Evolutionary conservation across 495 filamentous ascomycete species (phyloP), one percentile per base, ranked within the genome.

Genomic region (Talaromyces trachyspermus): DNA sequence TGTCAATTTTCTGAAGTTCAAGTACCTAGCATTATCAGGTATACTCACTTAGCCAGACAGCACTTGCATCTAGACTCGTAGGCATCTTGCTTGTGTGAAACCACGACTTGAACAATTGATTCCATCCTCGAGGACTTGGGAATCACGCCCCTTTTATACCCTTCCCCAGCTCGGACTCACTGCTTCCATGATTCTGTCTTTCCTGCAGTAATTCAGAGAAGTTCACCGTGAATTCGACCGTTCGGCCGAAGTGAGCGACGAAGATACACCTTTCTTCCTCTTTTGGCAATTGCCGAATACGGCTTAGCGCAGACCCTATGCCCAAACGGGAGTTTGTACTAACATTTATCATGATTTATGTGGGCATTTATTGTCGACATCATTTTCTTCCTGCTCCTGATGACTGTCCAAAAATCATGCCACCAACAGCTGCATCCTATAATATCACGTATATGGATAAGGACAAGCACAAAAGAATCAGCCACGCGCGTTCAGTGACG

Each of bases 391-490:
- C n/a, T n/a, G n/a, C n/a, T 15, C 19, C 5, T n/a, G n/a, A n/a
- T n/a, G n/a, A n/a, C n/a, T n/a, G n/a, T 32, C 26, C 3, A 2
- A 22, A 30, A 14, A n/a, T n/a, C n/a, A n/a, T n/a, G n/a, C n/a
- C n/a, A n/a, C 11, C 2, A 38, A 11, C 17, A 38, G 9, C 35
- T 11, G 11, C 35, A 38, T 15, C 17, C 22, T 18, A 20, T 18
- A n/a, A n/a, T n/a, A n/a, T n/a, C n/a, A n/a, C n/a, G n/a, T n/a
- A n/a, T n/a, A n/a, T n/a, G n/a, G n/a, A n/a, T n/a, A 15, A 35
- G 26, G 50, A 40, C 18, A 52, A 50, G 14, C 42, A 44, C 30
- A 30, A 53, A 29, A 48, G 54, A 20, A 52, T 56, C 22, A 56
- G 54, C n/a, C 44, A 46, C 14, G 44, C 37, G 9, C 44, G 44